phyloP scores from a whole-genome alignment of 306 rosid species.

The Lagenaria siceraria region DNA sequence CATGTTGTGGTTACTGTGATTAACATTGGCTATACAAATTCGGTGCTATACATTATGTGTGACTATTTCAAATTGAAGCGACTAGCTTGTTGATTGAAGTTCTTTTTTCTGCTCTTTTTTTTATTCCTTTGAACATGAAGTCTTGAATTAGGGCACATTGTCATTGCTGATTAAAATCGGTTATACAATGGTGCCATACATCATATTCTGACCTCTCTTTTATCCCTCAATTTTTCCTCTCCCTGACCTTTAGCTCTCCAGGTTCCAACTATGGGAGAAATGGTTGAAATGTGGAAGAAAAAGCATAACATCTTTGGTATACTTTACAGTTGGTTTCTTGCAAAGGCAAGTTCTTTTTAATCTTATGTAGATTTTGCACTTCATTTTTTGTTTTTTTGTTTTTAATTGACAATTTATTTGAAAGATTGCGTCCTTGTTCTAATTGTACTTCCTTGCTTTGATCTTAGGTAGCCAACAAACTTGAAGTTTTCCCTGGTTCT shows the following conservation, averaged over 20 bases:
- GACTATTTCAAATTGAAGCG: background rate
- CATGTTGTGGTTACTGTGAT: background rate
- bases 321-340: slow-evolving; percentile 86
- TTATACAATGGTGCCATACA: background rate
- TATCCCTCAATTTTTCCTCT: background rate
- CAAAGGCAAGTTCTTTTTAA: slow-evolving; percentile 54
- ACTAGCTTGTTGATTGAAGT: background rate
- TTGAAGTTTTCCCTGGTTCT: slow-evolving; percentile 84
- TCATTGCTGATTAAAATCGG: background rate
- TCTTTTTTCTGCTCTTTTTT: background rate
- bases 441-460: slow-evolving; percentile 10
- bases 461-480: slow-evolving; percentile 68
- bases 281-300: slow-evolving; percentile 69
- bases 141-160: background rate
- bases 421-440: background rate
- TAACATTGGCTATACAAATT: background rate
- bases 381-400: background rate
- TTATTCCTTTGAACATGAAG: background rate
- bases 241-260: slow-evolving; percentile 23
- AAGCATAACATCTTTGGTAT: slow-evolving; percentile 75
- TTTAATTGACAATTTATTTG: background rate
- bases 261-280: slow-evolving; percentile 77
- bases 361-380: slow-evolving; percentile 7
- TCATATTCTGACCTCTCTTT: background rate
- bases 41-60: no score